Conservation (phyloP, 768 basidiomycete genomes). For the Scleroderma bovista region DNA sequence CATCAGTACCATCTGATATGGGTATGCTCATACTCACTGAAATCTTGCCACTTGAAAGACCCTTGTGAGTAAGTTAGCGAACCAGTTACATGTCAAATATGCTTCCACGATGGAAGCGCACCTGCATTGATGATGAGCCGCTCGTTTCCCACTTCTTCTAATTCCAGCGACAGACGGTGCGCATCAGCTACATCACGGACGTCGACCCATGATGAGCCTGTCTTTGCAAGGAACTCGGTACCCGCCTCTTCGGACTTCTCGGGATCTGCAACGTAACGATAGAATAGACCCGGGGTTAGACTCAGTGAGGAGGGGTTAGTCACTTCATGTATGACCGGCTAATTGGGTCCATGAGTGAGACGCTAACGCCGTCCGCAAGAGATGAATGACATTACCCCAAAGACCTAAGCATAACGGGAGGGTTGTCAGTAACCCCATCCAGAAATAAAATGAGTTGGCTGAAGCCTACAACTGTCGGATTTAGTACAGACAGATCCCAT, state of each 20-base stretch:
- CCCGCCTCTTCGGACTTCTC: slow-evolving; percentile 15
- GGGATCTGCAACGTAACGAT: slow-evolving; percentile 27
- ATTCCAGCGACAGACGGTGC: slow-evolving; percentile 48
- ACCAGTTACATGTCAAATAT: background rate
- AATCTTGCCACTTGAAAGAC: slow-evolving; percentile 27
- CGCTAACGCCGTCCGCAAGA: background rate
- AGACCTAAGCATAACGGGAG: slow-evolving; percentile 12
- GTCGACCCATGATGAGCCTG: slow-evolving; percentile 38
- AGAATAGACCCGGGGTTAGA: slow-evolving; percentile 32
- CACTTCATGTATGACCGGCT: slow-evolving; percentile 43
- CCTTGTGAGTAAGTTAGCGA: slow-evolving; percentile 7
- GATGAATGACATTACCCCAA: slow-evolving; percentile 17
- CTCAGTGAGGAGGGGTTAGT: slow-evolving; percentile 31
- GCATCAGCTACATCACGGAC: slow-evolving; percentile 52
- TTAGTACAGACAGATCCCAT: slow-evolving; percentile 37
- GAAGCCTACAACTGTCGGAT: slow-evolving; percentile 36
- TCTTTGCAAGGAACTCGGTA: slow-evolving; percentile 19
- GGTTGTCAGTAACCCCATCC: background rate
- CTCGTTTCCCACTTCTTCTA: slow-evolving; percentile 47
- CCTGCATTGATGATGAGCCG: slow-evolving; percentile 48
- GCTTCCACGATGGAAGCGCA: background rate
- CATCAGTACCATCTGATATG: background rate
- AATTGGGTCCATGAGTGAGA: background rate
- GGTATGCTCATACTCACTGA: slow-evolving; percentile 14
- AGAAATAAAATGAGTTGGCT: background rate